Evolutionary conservation across 2,329 filamentous ascomycete genomes (phyloP).

Genomic region (Fusarium denticulatum): DNA sequence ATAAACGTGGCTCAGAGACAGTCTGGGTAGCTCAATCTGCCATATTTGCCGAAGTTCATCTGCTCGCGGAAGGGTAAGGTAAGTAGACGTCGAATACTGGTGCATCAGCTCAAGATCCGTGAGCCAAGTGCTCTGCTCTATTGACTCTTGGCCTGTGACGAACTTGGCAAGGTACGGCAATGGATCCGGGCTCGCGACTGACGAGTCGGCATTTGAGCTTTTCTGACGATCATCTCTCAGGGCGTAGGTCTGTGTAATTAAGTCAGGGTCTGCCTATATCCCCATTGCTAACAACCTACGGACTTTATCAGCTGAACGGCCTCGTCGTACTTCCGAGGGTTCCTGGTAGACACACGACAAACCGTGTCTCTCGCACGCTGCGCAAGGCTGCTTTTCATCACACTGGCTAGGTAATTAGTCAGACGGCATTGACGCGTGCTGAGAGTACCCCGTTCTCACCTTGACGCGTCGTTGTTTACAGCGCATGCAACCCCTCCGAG

Average conservation of each 20-base stretch:
- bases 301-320: not conserved
- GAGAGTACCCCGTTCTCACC: conserved; percentile 29
- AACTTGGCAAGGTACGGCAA: conserved; percentile 40
- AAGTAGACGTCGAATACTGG: conserved; percentile 47
- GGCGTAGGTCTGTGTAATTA: not conserved
- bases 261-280: not conserved
- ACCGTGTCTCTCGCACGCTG: conserved; percentile 49
- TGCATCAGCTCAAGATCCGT: conserved; percentile 51
- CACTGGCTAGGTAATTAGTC: conserved; percentile 46
- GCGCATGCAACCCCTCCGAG: conserved; percentile 48
- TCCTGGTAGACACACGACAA: conserved; percentile 47
- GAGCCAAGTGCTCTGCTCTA: conserved; percentile 43
- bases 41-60: conserved; percentile 43
- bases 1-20: conserved; percentile 43
- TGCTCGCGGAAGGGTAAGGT: conserved; percentile 45
- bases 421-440: not conserved
- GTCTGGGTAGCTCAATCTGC: conserved; percentile 43
- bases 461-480: conserved; percentile 52
- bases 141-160: conserved; percentile 21
- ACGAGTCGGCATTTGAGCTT: not conserved
- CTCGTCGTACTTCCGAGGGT: conserved; percentile 1
- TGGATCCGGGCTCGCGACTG: conserved; percentile 19
- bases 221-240: not conserved
- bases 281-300: not conserved
- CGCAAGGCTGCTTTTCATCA: conserved; percentile 52